Evolutionary conservation across 352 stramenopile genomes (phyloP), one percentile per base, ranked within the genome.

Genomic region (Elongisporangium undulatum): DNA sequence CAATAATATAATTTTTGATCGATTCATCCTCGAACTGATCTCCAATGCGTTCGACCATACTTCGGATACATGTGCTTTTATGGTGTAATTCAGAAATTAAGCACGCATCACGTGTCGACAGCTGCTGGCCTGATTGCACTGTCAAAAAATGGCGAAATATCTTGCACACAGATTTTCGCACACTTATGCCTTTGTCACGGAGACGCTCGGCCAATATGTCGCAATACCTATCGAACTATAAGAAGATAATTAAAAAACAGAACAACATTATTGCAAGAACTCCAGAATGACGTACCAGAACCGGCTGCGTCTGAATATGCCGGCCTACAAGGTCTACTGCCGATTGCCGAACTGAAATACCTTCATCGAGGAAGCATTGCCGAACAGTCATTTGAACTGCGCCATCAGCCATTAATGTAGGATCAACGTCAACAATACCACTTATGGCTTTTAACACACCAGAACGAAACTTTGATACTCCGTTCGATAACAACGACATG

Each of bases 1-100:
- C 79, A 20, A 94, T 89, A 55, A 95, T 83, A 34, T 85, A 92
- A 45, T 93, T 90, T 58, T 94, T 95, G n/a, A 95, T 59, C 7
- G 59, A 38, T 59, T 87, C 78, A 56, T 92, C 82, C 64, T 95
- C 87, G 19, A 72, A 62, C 4, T 73, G 57, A 29, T 94, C 77
- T 38, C 84, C 85, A 59, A 95, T 75, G 38, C 85, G 71, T 63
- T 94, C 82, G 53, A 94, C 84, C 23, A 95, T 59, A 49, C 75
- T 85, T 20, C 77, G 67, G 74, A 94, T 90, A 49, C 82, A 92
- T 20, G 67, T 67, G 51, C 79, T 92, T 62, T 85, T 76, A 17
- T 79, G 67, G 10, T 59, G 71, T 39, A 90, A 50, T 17, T 86
- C 69, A 64, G 67, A 51, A 22, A 72, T 67, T 0, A 66, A 66